Base-by-base conservation (phyloP, 1,139 yeast genomes). In the Blastobotrys capitulatus region DNA sequence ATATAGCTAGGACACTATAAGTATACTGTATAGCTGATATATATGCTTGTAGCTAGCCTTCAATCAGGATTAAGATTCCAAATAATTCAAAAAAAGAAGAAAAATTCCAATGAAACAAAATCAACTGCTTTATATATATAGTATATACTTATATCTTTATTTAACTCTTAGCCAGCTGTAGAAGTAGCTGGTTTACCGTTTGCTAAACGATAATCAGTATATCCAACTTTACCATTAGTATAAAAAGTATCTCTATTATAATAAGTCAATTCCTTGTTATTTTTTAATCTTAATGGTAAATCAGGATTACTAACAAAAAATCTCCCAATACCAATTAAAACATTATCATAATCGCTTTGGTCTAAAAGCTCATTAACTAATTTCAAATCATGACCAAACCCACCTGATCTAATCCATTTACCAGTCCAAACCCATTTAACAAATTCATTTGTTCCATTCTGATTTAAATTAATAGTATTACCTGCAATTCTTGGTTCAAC, bases 231-330 rank as follows among this genome's bases (percentile, higher is more conserved):
- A 16, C 57, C 60, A 10, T 52, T 53, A 15, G 60, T 51, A 57
- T 73, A 73, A 57, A 72, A 72, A 12, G 64, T 57, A 13, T 46
- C 50, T 52, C 75, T 57, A 47, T 67, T 59, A 51, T 70, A 71
- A 20, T 60, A 52, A 40, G 59, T 65, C 56, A 63, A 48, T 55
- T 60, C 53, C 44, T 54, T 29, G 22, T 69, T 71, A 42, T 69
- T 55, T 52, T 67, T 66, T 47, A 76, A 58, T 51, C 77, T 66
- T 20, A 64, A 59, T 13, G 71, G 68, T 31, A 77, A 60, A 56
- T 77, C 81, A 1, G 82, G 81, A 57, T 76, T 78, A 20, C 79
- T 61, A 37, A 75, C 74, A 56, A 67, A 76, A 48, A 64, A 64
- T 49, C 80, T 66, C 22, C 80, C 79, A 52, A 73, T 67, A 1